These are phyloP conservation scores for Phytophthora niederhauseri DNA, from an alignment of 352 stramenopile species.

Conservation along the genomic window DNA sequence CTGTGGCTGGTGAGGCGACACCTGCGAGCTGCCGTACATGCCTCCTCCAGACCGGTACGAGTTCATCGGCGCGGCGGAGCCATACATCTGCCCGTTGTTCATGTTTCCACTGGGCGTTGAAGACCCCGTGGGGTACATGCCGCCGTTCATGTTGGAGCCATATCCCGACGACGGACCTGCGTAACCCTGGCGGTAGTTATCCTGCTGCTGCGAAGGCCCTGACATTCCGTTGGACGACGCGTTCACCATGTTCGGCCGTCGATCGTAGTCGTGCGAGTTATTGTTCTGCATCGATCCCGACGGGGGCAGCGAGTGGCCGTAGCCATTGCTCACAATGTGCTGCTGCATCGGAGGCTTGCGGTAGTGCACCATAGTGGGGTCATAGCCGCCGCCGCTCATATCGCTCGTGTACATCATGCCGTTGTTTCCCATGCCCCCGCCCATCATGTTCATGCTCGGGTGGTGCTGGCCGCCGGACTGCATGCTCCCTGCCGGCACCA, in stretches of 20 bases:
- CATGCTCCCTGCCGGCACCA: conserved; percentile 35
- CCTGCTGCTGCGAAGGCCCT: conserved; percentile 12
- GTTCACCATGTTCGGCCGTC: conserved; percentile 35
- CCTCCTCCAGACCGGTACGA: conserved; percentile 38
- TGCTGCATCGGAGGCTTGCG: conserved; percentile 48
- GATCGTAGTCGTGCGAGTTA: conserved; percentile 51
- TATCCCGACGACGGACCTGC: conserved; percentile 23
- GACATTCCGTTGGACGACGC: conserved; percentile 35
- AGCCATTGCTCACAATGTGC: conserved; percentile 43
- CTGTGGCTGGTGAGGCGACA: conserved; percentile 40
- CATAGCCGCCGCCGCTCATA: conserved; percentile 52
- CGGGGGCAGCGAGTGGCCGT: conserved; percentile 48
- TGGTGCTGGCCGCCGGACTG: conserved; percentile 31
- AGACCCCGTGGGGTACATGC: conserved; percentile 48
- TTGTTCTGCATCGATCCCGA: conserved; percentile 24
- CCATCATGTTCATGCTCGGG: conserved; percentile 23
- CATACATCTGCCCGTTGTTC: conserved; percentile 40
- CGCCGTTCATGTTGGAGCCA: conserved; percentile 43
- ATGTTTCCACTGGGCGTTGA: conserved; percentile 32
- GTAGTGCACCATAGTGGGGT: conserved; percentile 59
- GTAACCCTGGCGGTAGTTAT: conserved; percentile 40
- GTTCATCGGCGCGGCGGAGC: conserved; percentile 33
- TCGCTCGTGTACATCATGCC: conserved; percentile 55
- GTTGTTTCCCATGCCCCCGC: conserved; percentile 16
- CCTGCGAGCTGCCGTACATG: conserved; percentile 32